Base-by-base conservation (phyloP, 2,329 filamentous ascomycete genomes). In the Phialemonium atrogriseum region DNA sequence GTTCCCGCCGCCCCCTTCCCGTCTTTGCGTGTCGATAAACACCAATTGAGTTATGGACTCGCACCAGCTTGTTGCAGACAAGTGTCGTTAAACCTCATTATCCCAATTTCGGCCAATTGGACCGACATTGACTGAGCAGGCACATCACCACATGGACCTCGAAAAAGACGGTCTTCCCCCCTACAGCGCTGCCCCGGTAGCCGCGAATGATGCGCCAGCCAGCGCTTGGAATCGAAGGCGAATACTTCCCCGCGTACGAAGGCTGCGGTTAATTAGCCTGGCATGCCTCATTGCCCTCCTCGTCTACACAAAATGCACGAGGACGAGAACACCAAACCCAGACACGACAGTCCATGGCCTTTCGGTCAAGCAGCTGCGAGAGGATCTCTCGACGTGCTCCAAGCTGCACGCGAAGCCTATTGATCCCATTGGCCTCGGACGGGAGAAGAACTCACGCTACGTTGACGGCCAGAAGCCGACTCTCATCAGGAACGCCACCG, bases 401-500 rank as follows among this genome's bases (percentile, higher is more conserved):
- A 64, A 63, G 47, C 60, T 82, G 26, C 67, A 61, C 21, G 54
- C 57, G 26, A 70, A 65, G 42, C 75, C 76, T 0, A 47, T 61
- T 28, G 72, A 78, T 37, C 71, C 73, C 1, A 61, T 61, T 21
- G 73, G 72, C 14, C 47, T 58, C 5, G 71, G 71, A 4, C 70
- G 78, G 13, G 61, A 70, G 18, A 62, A 62, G 42, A 83, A 77
- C 48, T 73, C 73, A 12, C 67, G 78, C 28, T 77, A 71, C 45
- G 51, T 78, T 24, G 60, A 72, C 4, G 72, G 73, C 30, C 64
- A 68, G 31, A 68, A 65, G 39, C 68, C 77, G 0, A 74, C 74
- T 0, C 61, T 82, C 23, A 79, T 82, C 41, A 70, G 65, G 38
- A 82, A 82, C 47, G 77, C 77, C 4, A 76, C 70, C 1, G 63